phyloP scores from a whole-genome alignment of 202 grass and related monocot genomes.

The Cymbopogon flexuosus region DNA sequence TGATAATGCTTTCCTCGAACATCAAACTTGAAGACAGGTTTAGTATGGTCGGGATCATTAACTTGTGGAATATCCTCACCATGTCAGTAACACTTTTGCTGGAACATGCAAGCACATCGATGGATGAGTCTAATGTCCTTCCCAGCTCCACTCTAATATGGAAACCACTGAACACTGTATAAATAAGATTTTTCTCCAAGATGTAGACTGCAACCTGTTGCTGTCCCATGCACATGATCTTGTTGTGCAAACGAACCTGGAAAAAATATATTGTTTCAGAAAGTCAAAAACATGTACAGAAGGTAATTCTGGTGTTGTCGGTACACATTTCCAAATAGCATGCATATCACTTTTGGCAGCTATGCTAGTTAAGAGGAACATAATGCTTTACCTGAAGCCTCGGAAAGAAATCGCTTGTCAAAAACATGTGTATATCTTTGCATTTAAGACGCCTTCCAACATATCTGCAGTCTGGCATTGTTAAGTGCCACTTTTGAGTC shows the following conservation, averaged over 20 bases:
- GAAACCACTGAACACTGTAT: slow-evolving; percentile 55
- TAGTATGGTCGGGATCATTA: slow-evolving; percentile 67
- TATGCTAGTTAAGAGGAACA: neutral
- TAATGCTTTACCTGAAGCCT: slow-evolving; percentile 60
- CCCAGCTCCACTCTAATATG: slow-evolving; percentile 68
- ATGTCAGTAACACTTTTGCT: slow-evolving; percentile 75
- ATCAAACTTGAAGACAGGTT: slow-evolving; percentile 53
- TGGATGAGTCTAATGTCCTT: slow-evolving; percentile 46
- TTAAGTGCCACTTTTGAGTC: slow-evolving; percentile 51
- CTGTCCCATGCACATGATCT: slow-evolving; percentile 39
- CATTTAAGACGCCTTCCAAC: slow-evolving; percentile 71
- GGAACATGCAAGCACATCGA: slow-evolving; percentile 82
- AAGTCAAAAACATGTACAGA: neutral
- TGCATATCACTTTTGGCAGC: neutral
- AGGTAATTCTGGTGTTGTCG: neutral
- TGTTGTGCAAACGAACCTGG: slow-evolving; percentile 86
- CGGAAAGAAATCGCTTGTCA: slow-evolving; percentile 77
- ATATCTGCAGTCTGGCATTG: slow-evolving; percentile 50
- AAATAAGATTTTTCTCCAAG: slow-evolving; percentile 80
- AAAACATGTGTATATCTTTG: slow-evolving; percentile 62
- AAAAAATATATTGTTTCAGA: slow-evolving; percentile 21
- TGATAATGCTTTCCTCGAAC: slow-evolving; percentile 77
- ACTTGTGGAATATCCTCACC: slow-evolving; percentile 62
- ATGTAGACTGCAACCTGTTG: slow-evolving; percentile 53
- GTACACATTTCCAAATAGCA: neutral